These are phyloP conservation scores for Fraxinus quadrangulata DNA, from an alignment of 257 asterid genomes.

Conservation along the genomic window DNA sequence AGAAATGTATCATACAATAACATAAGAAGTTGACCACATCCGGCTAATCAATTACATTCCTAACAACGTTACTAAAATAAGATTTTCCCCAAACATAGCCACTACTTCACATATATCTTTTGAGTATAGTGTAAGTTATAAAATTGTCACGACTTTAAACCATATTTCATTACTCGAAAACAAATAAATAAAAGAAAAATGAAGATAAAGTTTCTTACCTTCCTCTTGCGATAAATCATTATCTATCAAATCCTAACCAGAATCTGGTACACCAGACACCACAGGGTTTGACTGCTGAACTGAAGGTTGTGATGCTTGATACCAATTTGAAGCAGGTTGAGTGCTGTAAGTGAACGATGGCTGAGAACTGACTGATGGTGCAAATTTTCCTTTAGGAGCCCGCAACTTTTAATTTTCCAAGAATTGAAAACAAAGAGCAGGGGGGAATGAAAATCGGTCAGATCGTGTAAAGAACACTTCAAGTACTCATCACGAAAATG, in stretches of 20 bases:
- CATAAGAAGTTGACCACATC: too few relatives aligned
- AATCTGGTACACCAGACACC: slow-evolving; percentile 11
- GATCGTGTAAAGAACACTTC: neutral
- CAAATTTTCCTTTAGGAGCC: slow-evolving; percentile 38
- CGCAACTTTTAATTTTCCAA: slow-evolving; percentile 24
- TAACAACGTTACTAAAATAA: too few relatives aligned
- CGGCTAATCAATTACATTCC: too few relatives aligned
- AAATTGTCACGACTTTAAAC: neutral
- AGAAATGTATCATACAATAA: too few relatives aligned
- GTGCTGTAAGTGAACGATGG: slow-evolving; percentile 25
- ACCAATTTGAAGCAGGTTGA: slow-evolving; percentile 11
- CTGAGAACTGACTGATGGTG: slow-evolving; percentile 27
- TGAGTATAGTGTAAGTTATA: too few relatives aligned
- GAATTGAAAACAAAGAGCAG: neutral
- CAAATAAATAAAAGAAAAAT: neutral
- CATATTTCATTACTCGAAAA: neutral
- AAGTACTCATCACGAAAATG: neutral
- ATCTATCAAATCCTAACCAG: slow-evolving; percentile 25
- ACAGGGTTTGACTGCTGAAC: slow-evolving; percentile 27
- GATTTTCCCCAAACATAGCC: too few relatives aligned
- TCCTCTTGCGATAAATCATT: slow-evolving; percentile 29
- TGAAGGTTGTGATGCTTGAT: slow-evolving; percentile 22
- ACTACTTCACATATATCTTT: too few relatives aligned
- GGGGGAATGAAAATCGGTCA: neutral
- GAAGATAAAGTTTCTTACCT: neutral